A percentile compares a stretch with the other conserved stretches of the same genome.
Conservation (phyloP, 1,284 basidiomycete species). For the Ustilago tritici region DNA sequence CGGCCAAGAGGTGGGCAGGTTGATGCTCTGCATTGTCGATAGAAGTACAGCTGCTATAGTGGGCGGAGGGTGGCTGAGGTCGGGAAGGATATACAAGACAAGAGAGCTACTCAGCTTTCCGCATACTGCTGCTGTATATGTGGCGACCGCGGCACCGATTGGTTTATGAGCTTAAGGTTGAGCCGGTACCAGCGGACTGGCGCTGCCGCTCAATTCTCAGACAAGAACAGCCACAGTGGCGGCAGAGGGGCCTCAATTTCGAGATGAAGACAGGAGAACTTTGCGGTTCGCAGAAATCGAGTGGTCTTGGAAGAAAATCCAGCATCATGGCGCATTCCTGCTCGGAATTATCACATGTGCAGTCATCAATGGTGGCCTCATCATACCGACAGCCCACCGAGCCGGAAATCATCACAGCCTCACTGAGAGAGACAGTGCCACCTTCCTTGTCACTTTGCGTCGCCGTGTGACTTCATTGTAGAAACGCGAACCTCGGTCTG, state of each 20-base stretch:
- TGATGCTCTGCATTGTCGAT: slow-evolving; percentile 9
- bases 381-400: background rate
- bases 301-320: background rate
- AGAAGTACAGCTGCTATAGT: too few species aligned
- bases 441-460: background rate
- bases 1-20: slow-evolving; percentile 6
- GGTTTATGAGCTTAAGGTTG: background rate
- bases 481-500: background rate
- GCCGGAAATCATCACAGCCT: background rate
- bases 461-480: background rate
- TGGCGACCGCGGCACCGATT: background rate
- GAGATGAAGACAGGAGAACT: background rate
- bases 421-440: too few species aligned
- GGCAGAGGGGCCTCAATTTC: background rate
- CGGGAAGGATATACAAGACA: background rate
- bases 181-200: background rate
- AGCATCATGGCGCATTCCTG: background rate
- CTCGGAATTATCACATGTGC: background rate
- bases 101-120: background rate
- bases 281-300: background rate
- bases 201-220: background rate
- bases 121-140: background rate
- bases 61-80: background rate
- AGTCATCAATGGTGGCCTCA: background rate
- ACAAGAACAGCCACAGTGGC: slow-evolving; percentile 1